Base-by-base conservation (phyloP, 306 rosid genomes). In the Casuarina equisetifolia region DNA sequence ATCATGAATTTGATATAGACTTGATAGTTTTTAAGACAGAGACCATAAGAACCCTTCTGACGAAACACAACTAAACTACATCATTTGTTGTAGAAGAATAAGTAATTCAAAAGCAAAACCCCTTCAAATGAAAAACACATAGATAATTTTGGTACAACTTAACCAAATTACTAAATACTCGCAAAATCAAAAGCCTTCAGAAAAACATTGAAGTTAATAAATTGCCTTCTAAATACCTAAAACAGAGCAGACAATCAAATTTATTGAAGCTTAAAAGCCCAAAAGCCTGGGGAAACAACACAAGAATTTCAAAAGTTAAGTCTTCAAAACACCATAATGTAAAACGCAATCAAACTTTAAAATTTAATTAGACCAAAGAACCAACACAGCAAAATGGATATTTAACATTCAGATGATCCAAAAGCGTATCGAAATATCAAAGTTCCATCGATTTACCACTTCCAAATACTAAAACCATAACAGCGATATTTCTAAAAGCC, bases 31-130 rank as follows among this genome's bases (percentile, higher is more conserved):
- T 4, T 7, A 40, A 11, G 20, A 59, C 4, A 49, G 35, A 58
- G 32, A 68, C 53, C 35, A 9, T 2, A 32, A 17, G 49, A 16
- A 48, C 5, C 48, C 73, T 35, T 43, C 43, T 76, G 42, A 58
- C 17, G 64, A 75, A 76, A 66, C 42, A 62, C 73, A 36, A 72
- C 16, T 44, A n/a, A 53, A 76, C 6, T 8, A 71, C 44, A 38
- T 62, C 43, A 11, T 62, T 11, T 17, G 35, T 61, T 48, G 36
- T 17, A 9, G 45, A 46, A 64, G 40, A 64, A 40, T 16, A 40
- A 66, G 49, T 35, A 66, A 66, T n/a, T 17, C 50, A 66, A 66
- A 43, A 42, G 19, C 7, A 7, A 17, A 3, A 42, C 71, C 49
- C 25, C 49, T 39, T 66, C 49, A 17, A 66, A 69, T 8, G 15